phyloP scores from a whole-genome alignment of 371 early-diverging fungal species.

The Apophysomyces variabilis region DNA sequence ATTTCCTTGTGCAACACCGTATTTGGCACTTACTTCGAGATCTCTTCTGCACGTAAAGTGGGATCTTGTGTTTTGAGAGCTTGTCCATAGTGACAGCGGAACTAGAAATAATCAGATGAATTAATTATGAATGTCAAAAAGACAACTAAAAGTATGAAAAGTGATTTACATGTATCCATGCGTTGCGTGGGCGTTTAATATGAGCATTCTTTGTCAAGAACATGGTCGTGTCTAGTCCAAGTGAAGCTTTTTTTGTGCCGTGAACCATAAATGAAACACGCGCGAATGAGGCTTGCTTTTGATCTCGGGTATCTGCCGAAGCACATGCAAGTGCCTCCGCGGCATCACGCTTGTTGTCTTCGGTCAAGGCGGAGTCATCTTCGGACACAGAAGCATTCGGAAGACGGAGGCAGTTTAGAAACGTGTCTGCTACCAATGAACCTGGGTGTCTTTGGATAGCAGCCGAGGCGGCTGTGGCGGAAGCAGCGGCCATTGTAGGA shows the following conservation, averaged over 20 bases:
- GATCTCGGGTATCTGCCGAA: slow-evolving; percentile 11
- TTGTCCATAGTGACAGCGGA: slow-evolving; percentile 41
- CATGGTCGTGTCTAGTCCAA: slow-evolving; percentile 25
- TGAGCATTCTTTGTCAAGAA: slow-evolving; percentile 41
- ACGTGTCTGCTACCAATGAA: slow-evolving; percentile 37
- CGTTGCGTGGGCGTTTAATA: slow-evolving; percentile 43
- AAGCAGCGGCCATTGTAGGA: slow-evolving; percentile 38
- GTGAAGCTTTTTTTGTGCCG: slow-evolving; percentile 3
- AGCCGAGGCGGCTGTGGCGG: slow-evolving; percentile 33
- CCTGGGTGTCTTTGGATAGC: slow-evolving; percentile 37
- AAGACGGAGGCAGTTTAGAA: slow-evolving; percentile 32
- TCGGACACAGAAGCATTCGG: slow-evolving; percentile 12
- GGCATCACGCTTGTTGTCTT: slow-evolving; percentile 12
- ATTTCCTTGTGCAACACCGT: slow-evolving; percentile 8
- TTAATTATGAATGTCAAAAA: background rate
- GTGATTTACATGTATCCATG: slow-evolving; percentile 40
- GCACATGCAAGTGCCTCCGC: slow-evolving; percentile 13
- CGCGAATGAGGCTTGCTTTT: slow-evolving; percentile 11
- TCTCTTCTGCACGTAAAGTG: slow-evolving; percentile 40
- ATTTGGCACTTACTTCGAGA: slow-evolving; percentile 35
- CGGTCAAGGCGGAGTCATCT: slow-evolving; percentile 10
- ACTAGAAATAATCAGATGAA: slow-evolving; percentile 17
- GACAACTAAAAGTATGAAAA: background rate
- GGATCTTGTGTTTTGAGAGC: slow-evolving; percentile 37
- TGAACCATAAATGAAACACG: slow-evolving; percentile 16